phyloP scores from a whole-genome alignment of 139 green algal genomes.

The Yamagishiella unicocca region DNA sequence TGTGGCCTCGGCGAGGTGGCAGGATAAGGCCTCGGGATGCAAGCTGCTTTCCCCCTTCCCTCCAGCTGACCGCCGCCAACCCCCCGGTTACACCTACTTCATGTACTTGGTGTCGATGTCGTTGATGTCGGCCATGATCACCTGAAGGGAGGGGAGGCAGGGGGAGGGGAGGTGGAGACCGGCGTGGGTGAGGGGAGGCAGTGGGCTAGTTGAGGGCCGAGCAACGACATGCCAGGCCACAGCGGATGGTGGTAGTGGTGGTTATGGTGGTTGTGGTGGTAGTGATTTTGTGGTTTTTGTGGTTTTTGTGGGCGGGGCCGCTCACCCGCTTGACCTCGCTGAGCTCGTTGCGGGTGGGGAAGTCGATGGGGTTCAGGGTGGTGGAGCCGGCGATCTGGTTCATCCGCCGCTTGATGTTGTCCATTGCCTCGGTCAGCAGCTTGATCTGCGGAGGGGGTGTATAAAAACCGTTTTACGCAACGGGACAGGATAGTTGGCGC shows the following conservation, averaged over 20 bases:
- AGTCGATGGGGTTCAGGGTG: conserved; percentile 47
- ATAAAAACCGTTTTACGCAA: no score
- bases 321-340: conserved; percentile 35
- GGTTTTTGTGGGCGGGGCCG: no score
- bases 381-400: conserved; percentile 29
- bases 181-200: no score
- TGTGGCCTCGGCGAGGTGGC: background rate
- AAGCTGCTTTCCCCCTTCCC: background rate
- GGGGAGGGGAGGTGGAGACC: background rate
- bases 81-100: conserved; percentile 6
- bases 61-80: background rate
- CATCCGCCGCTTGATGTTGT: conserved; percentile 43
- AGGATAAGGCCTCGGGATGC: background rate
- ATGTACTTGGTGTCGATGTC: conserved; percentile 49
- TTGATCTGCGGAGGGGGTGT: conserved; percentile 36
- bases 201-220: no score
- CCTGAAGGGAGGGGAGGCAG: background rate
- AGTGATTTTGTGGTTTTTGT: no score
- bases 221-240: no score
- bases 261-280: no score
- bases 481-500: no score
- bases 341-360: conserved; percentile 39
- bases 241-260: no score
- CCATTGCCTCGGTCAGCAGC: conserved; percentile 40
- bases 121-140: conserved; percentile 14